phyloP scores from a whole-genome alignment of 2,329 filamentous ascomycete genomes.

The Ramichloridium luteum region DNA sequence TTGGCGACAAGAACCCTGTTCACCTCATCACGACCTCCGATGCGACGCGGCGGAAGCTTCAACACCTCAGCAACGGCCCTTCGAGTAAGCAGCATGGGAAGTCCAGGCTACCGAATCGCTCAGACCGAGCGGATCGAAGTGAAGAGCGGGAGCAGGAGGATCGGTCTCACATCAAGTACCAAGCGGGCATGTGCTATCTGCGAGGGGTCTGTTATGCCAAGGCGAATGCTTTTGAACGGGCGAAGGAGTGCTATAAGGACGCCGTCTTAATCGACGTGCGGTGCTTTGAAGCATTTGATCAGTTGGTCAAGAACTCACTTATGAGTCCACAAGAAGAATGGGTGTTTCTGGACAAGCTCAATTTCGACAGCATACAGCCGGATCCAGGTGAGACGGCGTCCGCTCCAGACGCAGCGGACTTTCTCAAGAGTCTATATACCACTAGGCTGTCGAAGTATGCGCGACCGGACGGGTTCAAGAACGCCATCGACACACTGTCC shows the following conservation, averaged over 20 bases:
- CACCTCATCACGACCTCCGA: conserved; percentile 63
- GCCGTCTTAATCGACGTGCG: conserved; percentile 94
- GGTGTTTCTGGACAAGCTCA: conserved; percentile 72
- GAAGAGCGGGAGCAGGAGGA: conserved; percentile 58
- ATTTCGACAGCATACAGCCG: conserved; percentile 73
- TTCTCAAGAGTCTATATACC: conserved; percentile 91
- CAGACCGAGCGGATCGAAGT: conserved; percentile 43
- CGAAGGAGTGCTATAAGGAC: conserved; percentile 97
- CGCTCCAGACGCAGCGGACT: conserved; percentile 79
- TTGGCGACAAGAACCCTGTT: conserved; percentile 88
- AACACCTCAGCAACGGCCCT: conserved; percentile 47
- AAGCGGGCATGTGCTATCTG: conserved; percentile 95
- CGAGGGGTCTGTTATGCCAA: conserved; percentile 90
- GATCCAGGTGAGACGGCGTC: conserved; percentile 46
- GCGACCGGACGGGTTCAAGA: conserved; percentile 68
- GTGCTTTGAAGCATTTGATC: conserved; percentile 96
- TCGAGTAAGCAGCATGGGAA: conserved; percentile 31
- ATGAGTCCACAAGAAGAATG: conserved; percentile 84
- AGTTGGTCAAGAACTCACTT: conserved; percentile 91
- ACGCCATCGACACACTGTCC: conserved; percentile 78
- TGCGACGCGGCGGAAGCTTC: conserved; percentile 57
- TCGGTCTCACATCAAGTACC: conserved; percentile 64
- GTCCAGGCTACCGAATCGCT: conserved; percentile 26
- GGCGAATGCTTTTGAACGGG: conserved; percentile 91
- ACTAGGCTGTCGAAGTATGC: conserved; percentile 92